Evolutionary conservation across 2,329 filamentous ascomycete genomes (phyloP), one percentile per base, ranked within the genome.

Genomic region (Fusarium luffae): DNA sequence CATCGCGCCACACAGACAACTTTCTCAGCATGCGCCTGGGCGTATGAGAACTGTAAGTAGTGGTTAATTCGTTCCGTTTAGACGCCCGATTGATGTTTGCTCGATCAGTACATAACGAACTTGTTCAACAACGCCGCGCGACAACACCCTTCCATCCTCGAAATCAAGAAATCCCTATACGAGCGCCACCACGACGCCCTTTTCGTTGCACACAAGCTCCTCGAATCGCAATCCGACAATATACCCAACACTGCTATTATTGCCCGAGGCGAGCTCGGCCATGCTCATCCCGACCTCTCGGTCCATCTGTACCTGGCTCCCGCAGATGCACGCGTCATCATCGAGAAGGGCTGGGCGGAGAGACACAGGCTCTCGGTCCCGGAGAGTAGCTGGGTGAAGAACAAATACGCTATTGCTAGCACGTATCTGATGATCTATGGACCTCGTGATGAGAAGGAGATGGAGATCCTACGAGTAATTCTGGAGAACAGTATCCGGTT

Each of bases 141-240:
- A 49, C 30, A 49, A 34, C 28, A 37, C 30, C 47, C 6, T 18
- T 49, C 30, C 3, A 34, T 37, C 8, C 30, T n/a, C 28, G 47
- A 49, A 12, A 25, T 18, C 2, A 49, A 49, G 47, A 49, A 37
- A 23, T 37, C 14, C 7, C 14, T 37, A 14, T 37, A 49, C 19
- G 47, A 49, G 32, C 47, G 47, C 3, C 47, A 49, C 16, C 47
- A 49, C 47, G 9, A 49, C 30, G 47, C 47, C 12, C 47, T 49
- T 14, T 49, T 49, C 9, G 47, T 37, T 8, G 19, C 30, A 23
- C 19, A 23, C 12, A 19, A 49, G 6, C n/a, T 49, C 3, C n/a
- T 49, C 8, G 47, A 49, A 14, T 49, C 30, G 10, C 30, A 13
- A 18, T 10, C 47, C 19, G 30, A 34, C 9, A 37, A 3, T 11